phyloP scores from a whole-genome alignment of 208 protist genomes.

The Porcisia hertigi region DNA sequence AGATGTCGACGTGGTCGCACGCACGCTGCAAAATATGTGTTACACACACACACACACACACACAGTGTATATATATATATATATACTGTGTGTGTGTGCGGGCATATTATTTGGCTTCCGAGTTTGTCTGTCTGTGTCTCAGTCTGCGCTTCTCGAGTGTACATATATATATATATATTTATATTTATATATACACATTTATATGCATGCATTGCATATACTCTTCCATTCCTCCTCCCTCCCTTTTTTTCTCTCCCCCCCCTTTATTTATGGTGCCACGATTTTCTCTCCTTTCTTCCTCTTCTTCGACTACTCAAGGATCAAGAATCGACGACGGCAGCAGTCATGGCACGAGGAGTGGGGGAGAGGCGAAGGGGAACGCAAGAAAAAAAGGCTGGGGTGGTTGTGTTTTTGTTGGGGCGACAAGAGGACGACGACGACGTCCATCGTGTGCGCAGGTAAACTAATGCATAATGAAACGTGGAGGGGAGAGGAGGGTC shows the following conservation, averaged over 20 bases:
- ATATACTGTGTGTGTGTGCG: background rate
- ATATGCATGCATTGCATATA: background rate
- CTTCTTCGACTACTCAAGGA: no score
- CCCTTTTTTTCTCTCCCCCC: background rate
- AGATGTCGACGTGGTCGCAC: no score
- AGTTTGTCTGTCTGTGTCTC: no score
- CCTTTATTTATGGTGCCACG: background rate
- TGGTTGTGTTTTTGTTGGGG: no score
- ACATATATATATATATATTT: background rate
- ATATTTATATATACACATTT: background rate
- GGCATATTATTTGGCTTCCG: no score
- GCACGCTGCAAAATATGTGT: no score
- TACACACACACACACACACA: no score
- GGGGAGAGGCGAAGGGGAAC: no score
- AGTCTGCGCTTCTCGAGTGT: background rate
- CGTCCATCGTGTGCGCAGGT: background rate
- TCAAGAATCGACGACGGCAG: no score
- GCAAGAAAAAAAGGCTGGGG: no score
- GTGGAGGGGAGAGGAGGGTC: background rate
- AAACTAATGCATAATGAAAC: background rate
- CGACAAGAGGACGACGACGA: background rate
- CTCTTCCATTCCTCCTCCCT: background rate
- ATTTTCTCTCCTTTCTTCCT: background rate
- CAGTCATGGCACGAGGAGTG: no score
- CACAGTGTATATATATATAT: background rate